Evolutionary conservation across 495 filamentous ascomycete species (phyloP), one percentile per base, ranked within the genome.

Genomic region (Penicillium robsamsonii): DNA sequence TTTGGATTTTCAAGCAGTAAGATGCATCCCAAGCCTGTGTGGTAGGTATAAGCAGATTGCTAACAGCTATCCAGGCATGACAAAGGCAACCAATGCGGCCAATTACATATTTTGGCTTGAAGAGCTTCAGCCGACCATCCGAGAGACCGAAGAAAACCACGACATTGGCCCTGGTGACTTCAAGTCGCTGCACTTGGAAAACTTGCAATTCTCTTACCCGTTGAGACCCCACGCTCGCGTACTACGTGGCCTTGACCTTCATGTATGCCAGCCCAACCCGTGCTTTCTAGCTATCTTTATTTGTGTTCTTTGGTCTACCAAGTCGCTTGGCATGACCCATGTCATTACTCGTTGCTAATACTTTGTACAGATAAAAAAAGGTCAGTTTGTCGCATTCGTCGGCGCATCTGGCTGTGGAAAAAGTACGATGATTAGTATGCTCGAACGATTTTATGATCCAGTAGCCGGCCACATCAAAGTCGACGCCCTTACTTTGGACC

Each of bases 121-220:
- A 6, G 65, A 60, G 4, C 63, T 77, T 3, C 55, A 76, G 8
- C 61, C 72, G 1, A 69, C 58, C 0, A 73, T 80, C 13, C 59
- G 56, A n/a, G 75, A 74, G 42, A 78, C 67, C 2, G 63, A 63
- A 3, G 60, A 72, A 33, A 72, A 72, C 47, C 46, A 37, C 1
- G 57, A 68, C 35, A 40, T 45, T n/a, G 65, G 60, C 0, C 73
- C 69, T 5, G 57, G 51, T 1, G 43, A 51, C 22, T 54, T 53
- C 29, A 27, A 50, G 22, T 44, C 47, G 4, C 17, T 88, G 47
- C 76, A 80, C 45, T 71, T 87, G 31, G 63, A 77, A 44, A 71
- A 84, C 46, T 61, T 88, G 3, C 60, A 78, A 54, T 88, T 88
- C 64, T 76, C 74, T 43, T 89, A 89, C 55, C 80, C 81, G 1